Conservation (phyloP, 2,329 filamentous ascomycete genomes). For the Sordariomycetes sp. region DNA sequence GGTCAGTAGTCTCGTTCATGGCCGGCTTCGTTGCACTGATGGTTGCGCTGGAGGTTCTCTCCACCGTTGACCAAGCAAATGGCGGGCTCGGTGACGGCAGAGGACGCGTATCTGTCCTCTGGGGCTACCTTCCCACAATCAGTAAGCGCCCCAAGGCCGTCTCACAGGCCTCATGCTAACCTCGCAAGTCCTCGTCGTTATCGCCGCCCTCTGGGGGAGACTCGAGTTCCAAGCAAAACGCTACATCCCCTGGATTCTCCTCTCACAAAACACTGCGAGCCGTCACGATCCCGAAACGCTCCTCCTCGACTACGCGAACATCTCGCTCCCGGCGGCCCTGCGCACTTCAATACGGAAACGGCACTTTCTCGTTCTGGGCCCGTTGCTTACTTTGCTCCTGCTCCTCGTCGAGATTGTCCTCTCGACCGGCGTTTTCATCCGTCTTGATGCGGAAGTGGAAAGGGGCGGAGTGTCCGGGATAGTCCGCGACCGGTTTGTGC, state of each 20-base stretch:
- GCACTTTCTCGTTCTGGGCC: conserved; percentile 15
- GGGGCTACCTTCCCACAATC: conserved; percentile 17
- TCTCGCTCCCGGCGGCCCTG: conserved; percentile 13
- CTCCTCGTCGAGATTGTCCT: conserved; percentile 15
- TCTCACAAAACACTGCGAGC: conserved; percentile 8
- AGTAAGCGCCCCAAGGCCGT: conserved; percentile 8
- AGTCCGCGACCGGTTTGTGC: neutral
- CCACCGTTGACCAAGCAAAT: conserved; percentile 10
- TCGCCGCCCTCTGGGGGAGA: conserved; percentile 15
- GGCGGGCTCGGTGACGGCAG: conserved; percentile 7
- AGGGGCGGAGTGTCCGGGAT: neutral
- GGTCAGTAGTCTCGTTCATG: conserved; percentile 12
- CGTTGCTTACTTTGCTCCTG: conserved; percentile 12
- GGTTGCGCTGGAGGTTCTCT: conserved; percentile 13
- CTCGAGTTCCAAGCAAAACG: conserved; percentile 16
- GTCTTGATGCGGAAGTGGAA: conserved; percentile 11
- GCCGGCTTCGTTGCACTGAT: conserved; percentile 11
- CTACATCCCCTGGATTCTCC: conserved; percentile 17
- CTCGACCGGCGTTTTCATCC: conserved; percentile 15
- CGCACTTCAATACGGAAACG: conserved; percentile 11
- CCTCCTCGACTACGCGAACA: conserved; percentile 15
- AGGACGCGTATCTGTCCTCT: conserved; percentile 11
- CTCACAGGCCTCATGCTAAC: neutral
- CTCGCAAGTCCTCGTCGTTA: conserved; percentile 12
- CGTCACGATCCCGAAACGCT: conserved; percentile 10